Conservation (phyloP, 2,329 filamentous ascomycete species). For the Arthrobotrys sinensis region DNA sequence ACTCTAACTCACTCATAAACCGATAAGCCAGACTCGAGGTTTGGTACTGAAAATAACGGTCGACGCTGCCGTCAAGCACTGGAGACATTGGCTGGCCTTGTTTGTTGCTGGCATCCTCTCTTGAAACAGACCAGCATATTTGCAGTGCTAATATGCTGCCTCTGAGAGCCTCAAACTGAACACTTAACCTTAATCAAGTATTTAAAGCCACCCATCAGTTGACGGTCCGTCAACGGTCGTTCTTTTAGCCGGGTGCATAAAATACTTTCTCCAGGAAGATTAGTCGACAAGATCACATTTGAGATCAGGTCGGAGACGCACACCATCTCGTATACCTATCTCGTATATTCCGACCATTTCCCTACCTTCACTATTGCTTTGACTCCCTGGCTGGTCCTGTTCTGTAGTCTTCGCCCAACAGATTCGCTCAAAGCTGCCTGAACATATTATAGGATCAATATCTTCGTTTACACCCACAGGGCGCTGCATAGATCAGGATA, state of each 20-base stretch:
- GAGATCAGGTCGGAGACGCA: neutral
- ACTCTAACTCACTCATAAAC: neutral
- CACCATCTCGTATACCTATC: too few species aligned
- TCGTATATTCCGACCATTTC: neutral
- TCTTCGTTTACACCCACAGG: too few species aligned
- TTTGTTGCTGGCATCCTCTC: neutral
- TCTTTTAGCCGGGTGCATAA: slow-evolving; percentile 49
- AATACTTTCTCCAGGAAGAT: neutral
- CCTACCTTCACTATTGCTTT: neutral
- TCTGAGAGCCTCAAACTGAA: neutral
- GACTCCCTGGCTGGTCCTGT: slow-evolving; percentile 20
- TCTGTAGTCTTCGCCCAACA: neutral
- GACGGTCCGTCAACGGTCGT: slow-evolving; percentile 44
- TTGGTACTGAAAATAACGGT: slow-evolving; percentile 9
- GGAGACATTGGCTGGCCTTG: neutral
- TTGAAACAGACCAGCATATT: slow-evolving; percentile 6
- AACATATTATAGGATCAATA: too few species aligned
- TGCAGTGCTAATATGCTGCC: slow-evolving; percentile 44
- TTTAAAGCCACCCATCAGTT: slow-evolving; percentile 50
- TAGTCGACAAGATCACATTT: neutral
- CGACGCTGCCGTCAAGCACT: neutral
- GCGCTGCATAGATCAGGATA: too few species aligned
- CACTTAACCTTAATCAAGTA: neutral
- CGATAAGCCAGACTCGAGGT: neutral
- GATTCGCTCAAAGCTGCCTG: neutral